phyloP scores from a whole-genome alignment of 208 protist species.

The Acanthamoeba lugdunensis region DNA sequence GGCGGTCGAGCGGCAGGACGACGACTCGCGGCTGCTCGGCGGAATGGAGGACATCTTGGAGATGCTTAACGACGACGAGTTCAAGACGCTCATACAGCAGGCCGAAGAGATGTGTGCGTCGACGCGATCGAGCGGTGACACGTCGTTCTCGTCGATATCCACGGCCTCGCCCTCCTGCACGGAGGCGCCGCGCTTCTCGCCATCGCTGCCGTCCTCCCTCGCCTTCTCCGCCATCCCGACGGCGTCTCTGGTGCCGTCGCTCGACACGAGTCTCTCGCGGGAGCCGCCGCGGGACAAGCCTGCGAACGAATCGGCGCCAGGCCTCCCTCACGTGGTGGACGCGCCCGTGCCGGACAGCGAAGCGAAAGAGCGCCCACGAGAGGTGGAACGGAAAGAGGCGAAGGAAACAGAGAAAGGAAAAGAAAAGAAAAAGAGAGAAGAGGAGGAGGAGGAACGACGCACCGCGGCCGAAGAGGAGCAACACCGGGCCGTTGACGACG shows the following conservation, averaged over 20 bases:
- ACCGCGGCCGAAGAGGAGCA: background rate
- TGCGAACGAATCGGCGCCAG: background rate
- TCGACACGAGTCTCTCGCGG: background rate
- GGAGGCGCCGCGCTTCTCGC: background rate
- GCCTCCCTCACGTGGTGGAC: background rate
- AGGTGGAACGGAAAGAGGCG: background rate
- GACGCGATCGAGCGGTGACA: background rate
- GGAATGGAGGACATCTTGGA: conserved; percentile 28
- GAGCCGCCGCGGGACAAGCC: background rate
- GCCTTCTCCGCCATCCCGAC: background rate
- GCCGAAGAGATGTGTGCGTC: conserved; percentile 17
- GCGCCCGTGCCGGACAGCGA: background rate
- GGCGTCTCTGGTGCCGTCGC: background rate
- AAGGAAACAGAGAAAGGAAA: background rate
- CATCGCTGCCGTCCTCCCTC: background rate
- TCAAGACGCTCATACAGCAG: conserved; percentile 13
- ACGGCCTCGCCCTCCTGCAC: background rate
- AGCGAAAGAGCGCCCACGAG: background rate
- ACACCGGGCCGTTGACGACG: background rate
- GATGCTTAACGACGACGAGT: conserved; percentile 38
- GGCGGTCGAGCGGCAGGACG: background rate
- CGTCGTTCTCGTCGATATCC: conserved; percentile 8
- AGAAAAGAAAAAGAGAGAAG: background rate
- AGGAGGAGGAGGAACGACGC: background rate
- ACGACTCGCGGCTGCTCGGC: background rate